Percentiles rank a stretch among this genome's conserved stretches.
Evolutionary conservation across 805 yeast species (phyloP).

Genomic region (Diddensiella transvaalensis): DNA sequence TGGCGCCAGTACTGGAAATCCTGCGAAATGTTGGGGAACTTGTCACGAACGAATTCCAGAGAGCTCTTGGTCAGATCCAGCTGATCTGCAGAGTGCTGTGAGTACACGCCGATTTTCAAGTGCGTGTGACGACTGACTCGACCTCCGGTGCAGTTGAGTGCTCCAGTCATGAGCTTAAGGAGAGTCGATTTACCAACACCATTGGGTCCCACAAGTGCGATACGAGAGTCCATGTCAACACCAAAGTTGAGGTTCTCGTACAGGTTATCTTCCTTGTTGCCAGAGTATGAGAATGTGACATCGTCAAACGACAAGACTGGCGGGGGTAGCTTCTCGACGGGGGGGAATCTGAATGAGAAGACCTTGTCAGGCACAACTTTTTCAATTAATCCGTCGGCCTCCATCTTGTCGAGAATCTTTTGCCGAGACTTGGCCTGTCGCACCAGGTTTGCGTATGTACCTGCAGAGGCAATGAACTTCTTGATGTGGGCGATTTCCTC

Average conservation of each 20-base stretch:
- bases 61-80: constrained; percentile 94
- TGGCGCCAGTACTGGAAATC: constrained; percentile 96
- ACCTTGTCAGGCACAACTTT: constrained; percentile 91
- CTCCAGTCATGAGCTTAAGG: constrained; percentile 95
- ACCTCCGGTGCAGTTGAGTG: constrained; percentile 82
- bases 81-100: constrained; percentile 98
- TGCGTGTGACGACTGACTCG: constrained; percentile 97
- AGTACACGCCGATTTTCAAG: constrained; percentile 96
- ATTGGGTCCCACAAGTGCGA: constrained; percentile 96
- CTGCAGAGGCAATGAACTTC: constrained; percentile 98
- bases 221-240: constrained; percentile 98
- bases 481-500: constrained; percentile 98
- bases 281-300: constrained; percentile 80
- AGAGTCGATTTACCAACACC: constrained; percentile 99
- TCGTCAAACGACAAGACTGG: constrained; percentile 97
- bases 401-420: constrained; percentile 99
- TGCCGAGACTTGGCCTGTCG: constrained; percentile 99
- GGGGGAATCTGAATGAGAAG: constrained; percentile 90
- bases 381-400: constrained; percentile 92
- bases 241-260: constrained; percentile 92
- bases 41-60: constrained; percentile 94
- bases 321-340: constrained; percentile 95
- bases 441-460: constrained; percentile 98
- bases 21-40: constrained; percentile 84
- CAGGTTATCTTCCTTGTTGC: constrained; percentile 76